A percentile compares a stretch with the other conserved stretches of the same genome.
Evolutionary conservation across 78 protist genomes (phyloP).

Genomic region (Chrysochromulina parva): DNA sequence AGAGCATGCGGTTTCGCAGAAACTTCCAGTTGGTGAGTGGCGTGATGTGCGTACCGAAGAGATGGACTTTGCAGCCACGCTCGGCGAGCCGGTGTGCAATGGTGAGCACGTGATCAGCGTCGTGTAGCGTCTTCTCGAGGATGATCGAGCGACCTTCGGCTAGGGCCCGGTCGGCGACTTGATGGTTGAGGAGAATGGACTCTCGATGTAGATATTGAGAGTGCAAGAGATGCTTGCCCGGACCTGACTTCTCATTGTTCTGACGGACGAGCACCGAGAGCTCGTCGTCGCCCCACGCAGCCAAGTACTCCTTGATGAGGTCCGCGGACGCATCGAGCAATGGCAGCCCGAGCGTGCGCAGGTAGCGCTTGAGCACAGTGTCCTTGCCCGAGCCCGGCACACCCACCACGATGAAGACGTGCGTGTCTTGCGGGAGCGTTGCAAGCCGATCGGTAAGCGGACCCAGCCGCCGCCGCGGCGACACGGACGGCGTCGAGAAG

Average conservation of each 20-base stretch:
- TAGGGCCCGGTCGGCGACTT: background rate
- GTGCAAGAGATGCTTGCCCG: conserved; percentile 21
- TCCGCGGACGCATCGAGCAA: conserved; percentile 6
- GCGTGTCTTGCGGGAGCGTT: background rate
- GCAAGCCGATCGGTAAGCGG: no score
- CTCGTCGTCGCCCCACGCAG: conserved; percentile 7
- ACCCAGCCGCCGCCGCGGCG: background rate
- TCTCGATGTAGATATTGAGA: conserved; percentile 21
- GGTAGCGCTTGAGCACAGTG: conserved; percentile 8
- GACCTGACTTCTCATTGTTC: background rate
- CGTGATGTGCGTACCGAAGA: conserved; percentile 10
- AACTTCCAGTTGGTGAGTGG: background rate
- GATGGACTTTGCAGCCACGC: background rate
- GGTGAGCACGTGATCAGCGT: background rate
- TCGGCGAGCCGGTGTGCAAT: background rate
- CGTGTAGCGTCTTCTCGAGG: conserved; percentile 16
- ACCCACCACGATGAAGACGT: background rate
- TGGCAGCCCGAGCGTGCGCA: background rate
- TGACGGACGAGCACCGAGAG: background rate
- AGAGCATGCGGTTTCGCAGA: background rate
- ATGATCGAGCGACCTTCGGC: background rate
- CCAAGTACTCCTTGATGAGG: background rate
- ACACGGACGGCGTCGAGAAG: no score
- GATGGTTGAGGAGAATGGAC: background rate
- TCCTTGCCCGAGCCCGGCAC: conserved; percentile 26